Evolutionary conservation across 2,329 filamentous ascomycete genomes (phyloP), one percentile per base, ranked within the genome.

Genomic region (Thielaviopsis cerberus): DNA sequence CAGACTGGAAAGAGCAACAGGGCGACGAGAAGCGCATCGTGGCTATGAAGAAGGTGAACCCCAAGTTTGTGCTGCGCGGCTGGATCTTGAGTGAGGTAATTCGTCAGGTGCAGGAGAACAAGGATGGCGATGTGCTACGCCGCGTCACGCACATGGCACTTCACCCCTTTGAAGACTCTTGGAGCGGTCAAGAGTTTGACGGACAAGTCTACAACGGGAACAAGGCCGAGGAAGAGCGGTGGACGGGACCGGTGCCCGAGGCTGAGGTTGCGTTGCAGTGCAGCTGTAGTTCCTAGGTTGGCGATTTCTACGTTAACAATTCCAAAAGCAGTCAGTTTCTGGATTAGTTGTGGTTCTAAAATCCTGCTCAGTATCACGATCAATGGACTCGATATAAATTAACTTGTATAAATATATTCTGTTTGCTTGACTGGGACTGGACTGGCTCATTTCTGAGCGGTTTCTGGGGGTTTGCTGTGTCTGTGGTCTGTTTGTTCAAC

Each of bases 21-120:
- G 72, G 67, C 1, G 83, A 94, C 53, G 73, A 71, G 2, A 79
- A 84, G 64, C 76, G 91, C 61, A 78, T 82, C 60, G 69, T 67
- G 27, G 79, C 78, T 13, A 97, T 97, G 92, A 88, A 86, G 72
- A 75, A 73, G 25, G 85, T 90, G 23, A 98, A 98, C 67, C 92
- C 92, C 1, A 95, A 87, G 72, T 98, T 98, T 66, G 75, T 96
- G 0, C 88, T 92, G 0, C 80, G 89, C 53, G 83, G 86, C 20
- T 98, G 91, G 90, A 80, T 98, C 55, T 75, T 98, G 22, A 91
- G 97, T 67, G 92, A 98, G 69, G 69, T 98, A 15, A 97, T 98
- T 63, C 80, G 85, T 52, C 79, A 88, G 10, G 90, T 97, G 0
- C 88, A 97, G 69, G 87, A 87, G 67, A 81, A 83, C 55, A 81